Percentiles rank a stretch among this genome's conserved stretches.
phyloP scores from a whole-genome alignment of 2,329 filamentous ascomycete genomes.

The Fusarium concolor region DNA sequence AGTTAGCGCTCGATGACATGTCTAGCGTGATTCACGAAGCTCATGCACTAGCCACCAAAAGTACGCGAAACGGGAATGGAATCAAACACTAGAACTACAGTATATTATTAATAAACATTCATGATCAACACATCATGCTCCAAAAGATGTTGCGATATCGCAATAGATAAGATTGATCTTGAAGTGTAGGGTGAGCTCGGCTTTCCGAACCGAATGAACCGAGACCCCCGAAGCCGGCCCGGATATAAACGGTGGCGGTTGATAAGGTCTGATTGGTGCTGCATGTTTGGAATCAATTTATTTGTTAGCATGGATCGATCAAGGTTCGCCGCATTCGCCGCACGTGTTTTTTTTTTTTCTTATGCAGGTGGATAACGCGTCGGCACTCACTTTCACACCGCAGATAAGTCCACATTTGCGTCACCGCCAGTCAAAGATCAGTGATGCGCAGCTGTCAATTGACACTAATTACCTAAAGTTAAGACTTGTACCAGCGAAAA shows the following conservation, averaged over 20 bases:
- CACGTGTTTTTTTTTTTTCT: slow-evolving; percentile 15
- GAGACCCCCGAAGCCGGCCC: slow-evolving; percentile 9
- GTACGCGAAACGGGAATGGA: neutral
- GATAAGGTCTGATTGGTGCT: slow-evolving; percentile 17
- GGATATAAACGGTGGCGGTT: neutral
- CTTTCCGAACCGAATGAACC: slow-evolving; percentile 14
- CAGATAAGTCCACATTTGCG: slow-evolving; percentile 18
- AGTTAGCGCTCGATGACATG: slow-evolving; percentile 12
- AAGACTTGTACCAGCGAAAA: neutral
- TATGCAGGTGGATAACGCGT: neutral
- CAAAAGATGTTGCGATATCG: neutral
- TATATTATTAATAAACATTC: slow-evolving; percentile 13
- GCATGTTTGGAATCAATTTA: slow-evolving; percentile 27
- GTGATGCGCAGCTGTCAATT: no score
- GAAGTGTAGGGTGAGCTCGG: slow-evolving; percentile 8
- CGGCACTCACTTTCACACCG: neutral
- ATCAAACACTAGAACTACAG: neutral
- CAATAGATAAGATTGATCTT: neutral
- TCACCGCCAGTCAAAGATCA: slow-evolving; percentile 13
- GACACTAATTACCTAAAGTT: slow-evolving; percentile 20
- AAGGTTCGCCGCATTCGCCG: slow-evolving; percentile 11
- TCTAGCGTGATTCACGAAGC: slow-evolving; percentile 11
- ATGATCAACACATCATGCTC: neutral
- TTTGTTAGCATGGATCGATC: slow-evolving; percentile 3
- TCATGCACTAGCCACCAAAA: neutral